Evolutionary conservation across 164 flowering plant genomes (phyloP).

Genomic region (Nymphaea thermarum): DNA sequence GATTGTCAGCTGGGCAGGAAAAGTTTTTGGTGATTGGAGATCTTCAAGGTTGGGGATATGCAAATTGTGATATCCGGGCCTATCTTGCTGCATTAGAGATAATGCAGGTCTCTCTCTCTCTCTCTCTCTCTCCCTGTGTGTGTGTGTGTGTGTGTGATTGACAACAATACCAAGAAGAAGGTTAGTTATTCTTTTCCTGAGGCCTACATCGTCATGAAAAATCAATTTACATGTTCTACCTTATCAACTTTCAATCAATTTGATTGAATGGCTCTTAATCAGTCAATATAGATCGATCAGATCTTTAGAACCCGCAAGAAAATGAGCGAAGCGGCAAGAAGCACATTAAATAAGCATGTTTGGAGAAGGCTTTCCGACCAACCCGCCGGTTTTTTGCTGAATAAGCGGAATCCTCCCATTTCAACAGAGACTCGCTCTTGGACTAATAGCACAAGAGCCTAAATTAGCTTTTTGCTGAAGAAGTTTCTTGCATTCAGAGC

Average conservation of each 20-base stretch:
- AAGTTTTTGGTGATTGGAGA: slow-evolving; percentile 1
- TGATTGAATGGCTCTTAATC: too few relatives aligned
- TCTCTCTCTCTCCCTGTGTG: neutral
- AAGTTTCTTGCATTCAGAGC: slow-evolving; percentile 9
- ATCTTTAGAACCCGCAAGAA: too few relatives aligned
- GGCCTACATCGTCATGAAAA: neutral
- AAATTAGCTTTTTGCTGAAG: slow-evolving; percentile 6
- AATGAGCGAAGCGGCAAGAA: neutral
- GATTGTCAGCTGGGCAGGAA: neutral
- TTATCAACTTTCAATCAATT: too few relatives aligned
- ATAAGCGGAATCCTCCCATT: neutral
- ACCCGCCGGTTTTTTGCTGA: too few relatives aligned
- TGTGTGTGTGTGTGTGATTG: too few relatives aligned
- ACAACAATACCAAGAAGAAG: too few relatives aligned
- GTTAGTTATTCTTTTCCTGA: too few relatives aligned
- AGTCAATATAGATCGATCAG: too few relatives aligned
- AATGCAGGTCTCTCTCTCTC: neutral
- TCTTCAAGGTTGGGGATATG: slow-evolving; percentile 1
- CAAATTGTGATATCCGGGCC: neutral
- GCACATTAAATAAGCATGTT: neutral
- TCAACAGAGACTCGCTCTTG: slow-evolving; percentile 13
- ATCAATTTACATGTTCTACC: too few relatives aligned
- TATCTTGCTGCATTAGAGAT: neutral
- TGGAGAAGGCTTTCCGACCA: too few relatives aligned
- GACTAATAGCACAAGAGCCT: slow-evolving; percentile 11